Evolutionary conservation across 2,329 filamentous ascomycete species (phyloP), one percentile per base, ranked within the genome.

Genomic region (Trichoderma sp.): DNA sequence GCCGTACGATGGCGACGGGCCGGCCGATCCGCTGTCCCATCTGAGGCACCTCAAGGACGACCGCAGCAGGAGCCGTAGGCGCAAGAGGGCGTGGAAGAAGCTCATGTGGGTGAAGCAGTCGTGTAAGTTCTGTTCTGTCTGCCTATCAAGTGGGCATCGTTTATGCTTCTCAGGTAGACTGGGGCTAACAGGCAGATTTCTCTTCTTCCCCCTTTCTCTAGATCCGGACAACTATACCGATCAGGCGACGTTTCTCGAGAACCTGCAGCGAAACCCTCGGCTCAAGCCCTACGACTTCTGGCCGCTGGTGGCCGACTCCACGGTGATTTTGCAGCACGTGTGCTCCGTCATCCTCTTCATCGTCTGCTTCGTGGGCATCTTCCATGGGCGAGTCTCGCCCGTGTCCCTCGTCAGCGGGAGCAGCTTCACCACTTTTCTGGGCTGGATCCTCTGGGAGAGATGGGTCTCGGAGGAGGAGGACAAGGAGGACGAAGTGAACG

Each of bases 201-300:
- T 6, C 1, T 4, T 41, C 6, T 29, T 16, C 38, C 79, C 31
- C 38, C 6, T 5, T 41, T 27, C 29, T 21, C n/a, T 71, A 95
- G 94, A 97, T 82, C 95, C 97, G n/a, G 97, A 99, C 84, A 99
- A 99, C 84, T 98, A 98, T 83, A 98, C 97, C 56, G 97, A 99
- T 83, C 95, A 97, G 82, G 94, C 94, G 76, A 98, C 97, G 1
- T 99, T 99, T 81, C 92, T 99, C 79, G 96, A 98, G 82, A 95
- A 97, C 80, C 91, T 99, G 21, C 96, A 99, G 84, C 91, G 95
- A 65, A 99, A 99, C 83, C 96, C 96, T 5, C 92, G 95, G 56
- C 90, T 98, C 71, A 93, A 97, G 79, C 96, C 96, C 0, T 99
- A 99, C 84, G 95, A 98, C 81, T 99, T 99, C 85, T 99, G 97